phyloP scores from a whole-genome alignment of 257 asterid species.

The Nicotiana attenuata region DNA sequence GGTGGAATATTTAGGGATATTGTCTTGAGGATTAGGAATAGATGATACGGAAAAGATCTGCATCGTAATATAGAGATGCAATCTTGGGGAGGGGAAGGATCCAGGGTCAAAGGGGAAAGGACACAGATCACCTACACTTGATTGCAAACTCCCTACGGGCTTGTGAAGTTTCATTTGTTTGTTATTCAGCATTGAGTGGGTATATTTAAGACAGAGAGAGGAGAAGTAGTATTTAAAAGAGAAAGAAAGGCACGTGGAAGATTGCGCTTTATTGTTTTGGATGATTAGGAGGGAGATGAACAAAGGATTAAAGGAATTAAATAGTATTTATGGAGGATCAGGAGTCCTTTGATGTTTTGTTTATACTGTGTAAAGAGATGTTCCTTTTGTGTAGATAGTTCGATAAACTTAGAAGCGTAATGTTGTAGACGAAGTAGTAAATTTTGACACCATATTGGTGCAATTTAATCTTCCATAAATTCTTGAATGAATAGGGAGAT shows the following conservation, averaged over 20 bases:
- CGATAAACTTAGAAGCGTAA: neutral
- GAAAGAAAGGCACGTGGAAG: neutral
- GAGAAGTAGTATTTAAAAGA: neutral
- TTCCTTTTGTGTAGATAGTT: neutral
- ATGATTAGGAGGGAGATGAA: neutral
- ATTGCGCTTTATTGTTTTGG: neutral
- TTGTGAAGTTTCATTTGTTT: neutral
- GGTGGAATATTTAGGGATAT: neutral
- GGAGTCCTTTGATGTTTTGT: neutral
- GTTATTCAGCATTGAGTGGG: neutral
- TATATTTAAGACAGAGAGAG: neutral
- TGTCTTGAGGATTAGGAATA: neutral
- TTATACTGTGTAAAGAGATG: neutral
- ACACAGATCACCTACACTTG: neutral
- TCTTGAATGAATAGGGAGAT: too few species aligned
- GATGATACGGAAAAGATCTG: neutral
- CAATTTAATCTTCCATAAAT: neutral
- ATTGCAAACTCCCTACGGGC: neutral
- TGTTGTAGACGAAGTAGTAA: neutral
- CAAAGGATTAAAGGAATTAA: neutral
- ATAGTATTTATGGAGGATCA: neutral
- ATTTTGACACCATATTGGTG: neutral
- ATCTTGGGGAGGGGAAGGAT: neutral
- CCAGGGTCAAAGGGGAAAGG: neutral
- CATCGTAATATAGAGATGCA: neutral